Conservation (phyloP, 352 stramenopile genomes). For the Blastocystis sp. region DNA sequence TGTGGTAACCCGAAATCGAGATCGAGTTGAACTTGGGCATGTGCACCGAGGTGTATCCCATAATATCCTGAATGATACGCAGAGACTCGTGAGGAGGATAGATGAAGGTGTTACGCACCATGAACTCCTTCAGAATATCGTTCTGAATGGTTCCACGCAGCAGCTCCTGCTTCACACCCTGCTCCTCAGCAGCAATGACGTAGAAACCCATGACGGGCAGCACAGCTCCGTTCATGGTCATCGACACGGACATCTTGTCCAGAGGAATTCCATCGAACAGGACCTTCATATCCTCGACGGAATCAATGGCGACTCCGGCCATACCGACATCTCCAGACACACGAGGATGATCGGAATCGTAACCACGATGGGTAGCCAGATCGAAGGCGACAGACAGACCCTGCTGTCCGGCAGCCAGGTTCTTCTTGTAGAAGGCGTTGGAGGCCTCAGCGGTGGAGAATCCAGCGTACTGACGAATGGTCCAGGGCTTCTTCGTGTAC, state of each 20-base stretch:
- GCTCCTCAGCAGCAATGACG: conserved; percentile 85
- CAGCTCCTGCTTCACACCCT: conserved; percentile 75
- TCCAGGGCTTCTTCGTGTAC: conserved; percentile 87
- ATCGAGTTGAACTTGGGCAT: conserved; percentile 96
- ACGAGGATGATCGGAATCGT: conserved; percentile 85
- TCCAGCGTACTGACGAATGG: conserved; percentile 84
- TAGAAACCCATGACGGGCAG: conserved; percentile 88
- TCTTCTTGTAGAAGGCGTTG: conserved; percentile 87
- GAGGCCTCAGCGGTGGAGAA: conserved; percentile 89
- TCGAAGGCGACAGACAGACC: conserved; percentile 89
- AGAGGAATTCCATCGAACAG: conserved; percentile 88
- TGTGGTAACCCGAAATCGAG: conserved; percentile 90
- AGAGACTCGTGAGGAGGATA: conserved; percentile 85
- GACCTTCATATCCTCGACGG: conserved; percentile 88
- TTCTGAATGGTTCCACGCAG: conserved; percentile 85
- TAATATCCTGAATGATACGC: conserved; percentile 86
- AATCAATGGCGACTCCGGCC: conserved; percentile 87
- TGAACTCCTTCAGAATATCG: conserved; percentile 92
- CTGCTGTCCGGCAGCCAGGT: conserved; percentile 79
- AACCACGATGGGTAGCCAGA: conserved; percentile 88
- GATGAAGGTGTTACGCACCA: conserved; percentile 93
- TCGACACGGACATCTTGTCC: conserved; percentile 87
- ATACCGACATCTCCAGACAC: conserved; percentile 88
- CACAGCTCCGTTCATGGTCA: conserved; percentile 96
- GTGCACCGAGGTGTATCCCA: conserved; percentile 83